Base-by-base conservation (phyloP, 2,329 filamentous ascomycete genomes). In the Ceratocystis variospora region DNA sequence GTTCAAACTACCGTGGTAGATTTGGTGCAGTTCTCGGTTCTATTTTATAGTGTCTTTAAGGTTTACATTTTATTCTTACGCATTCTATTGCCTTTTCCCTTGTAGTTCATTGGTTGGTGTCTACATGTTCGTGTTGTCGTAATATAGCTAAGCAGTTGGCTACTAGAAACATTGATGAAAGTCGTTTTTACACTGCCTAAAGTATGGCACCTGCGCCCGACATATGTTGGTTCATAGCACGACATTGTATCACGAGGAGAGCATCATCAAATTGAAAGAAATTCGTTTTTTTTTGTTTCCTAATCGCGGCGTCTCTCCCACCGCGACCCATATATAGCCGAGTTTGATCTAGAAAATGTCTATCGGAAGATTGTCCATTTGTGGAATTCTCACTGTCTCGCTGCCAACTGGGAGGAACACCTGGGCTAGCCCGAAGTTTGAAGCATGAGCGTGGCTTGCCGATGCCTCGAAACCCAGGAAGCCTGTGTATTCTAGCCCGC, bases 281-380 rank as follows among this genome's bases (percentile, higher is more conserved):
- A 25, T 53, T 53, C 25, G 17, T n/a, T 46, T 48, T 48, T 53
- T 55, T 55, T 55, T 59, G 28, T 33, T 59, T 59, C 53, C n/a
- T 19, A 28, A 62, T 31, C 62, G 46, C 45, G 53, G 50, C 64
- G 64, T 61, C 64, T 48, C 53, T 65, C 55, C 55, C 64, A 65
- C 64, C 64, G 28, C 44, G 53, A 41, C 28, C 37, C 53, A 59
- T 33, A 59, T 59, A 59, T 33, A 33, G 53, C 53, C 22, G 12
- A 33, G 53, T 31, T 28, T 62, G 41, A 46, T 28, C 33, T 62
- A 25, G 8, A 41, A 45, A 46, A 45, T 45, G 22, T 59, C 28
- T 59, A 59, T 59, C 15, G 15, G 15, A 59, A 59, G 53, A 59
- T 59, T 17, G 53, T 59, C 53, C 53, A 59, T 59, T 15, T 59